phyloP scores from a whole-genome alignment of 352 stramenopile genomes.

The Paralagenidium karlingii region DNA sequence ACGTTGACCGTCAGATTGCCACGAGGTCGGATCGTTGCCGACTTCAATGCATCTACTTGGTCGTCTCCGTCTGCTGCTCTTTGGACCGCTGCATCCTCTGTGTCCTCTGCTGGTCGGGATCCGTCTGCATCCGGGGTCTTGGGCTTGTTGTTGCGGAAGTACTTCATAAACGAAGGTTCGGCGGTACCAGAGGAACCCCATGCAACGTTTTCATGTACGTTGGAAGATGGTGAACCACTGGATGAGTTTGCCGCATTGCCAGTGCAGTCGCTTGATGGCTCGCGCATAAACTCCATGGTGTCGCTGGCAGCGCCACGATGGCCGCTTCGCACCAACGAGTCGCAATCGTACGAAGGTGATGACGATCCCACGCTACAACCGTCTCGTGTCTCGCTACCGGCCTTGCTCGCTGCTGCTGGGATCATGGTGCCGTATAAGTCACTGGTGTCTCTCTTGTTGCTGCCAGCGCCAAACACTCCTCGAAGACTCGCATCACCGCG shows the following conservation, averaged over 20 bases:
- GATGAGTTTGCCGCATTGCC: background rate
- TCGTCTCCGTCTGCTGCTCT: conserved; percentile 2
- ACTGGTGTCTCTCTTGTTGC: conserved; percentile 36
- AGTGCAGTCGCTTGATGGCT: conserved; percentile 7
- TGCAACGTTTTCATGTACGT: conserved; percentile 2
- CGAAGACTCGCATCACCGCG: too few relatives aligned
- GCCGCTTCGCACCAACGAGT: conserved; percentile 1
- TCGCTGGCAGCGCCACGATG: background rate
- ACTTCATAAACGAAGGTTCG: conserved; percentile 78
- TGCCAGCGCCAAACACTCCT: too few relatives aligned
- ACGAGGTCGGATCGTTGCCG: conserved; percentile 4
- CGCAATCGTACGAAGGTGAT: background rate
- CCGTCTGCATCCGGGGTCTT: conserved; percentile 2
- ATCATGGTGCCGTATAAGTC: conserved; percentile 57
- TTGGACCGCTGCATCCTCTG: conserved; percentile 11
- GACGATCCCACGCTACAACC: conserved; percentile 1
- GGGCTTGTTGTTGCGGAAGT: conserved; percentile 34
- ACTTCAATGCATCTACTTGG: conserved; percentile 3
- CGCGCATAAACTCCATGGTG: conserved; percentile 2
- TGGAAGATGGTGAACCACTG: conserved; percentile 4
- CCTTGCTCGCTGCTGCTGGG: conserved; percentile 5
- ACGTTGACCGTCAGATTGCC: too few relatives aligned
- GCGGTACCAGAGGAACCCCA: conserved; percentile 1
- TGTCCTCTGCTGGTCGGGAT: conserved; percentile 6
- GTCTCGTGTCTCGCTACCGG: conserved; percentile 3